Evolutionary conservation across 495 filamentous ascomycete genomes (phyloP).

Genomic region (Xylaria cubensis): DNA sequence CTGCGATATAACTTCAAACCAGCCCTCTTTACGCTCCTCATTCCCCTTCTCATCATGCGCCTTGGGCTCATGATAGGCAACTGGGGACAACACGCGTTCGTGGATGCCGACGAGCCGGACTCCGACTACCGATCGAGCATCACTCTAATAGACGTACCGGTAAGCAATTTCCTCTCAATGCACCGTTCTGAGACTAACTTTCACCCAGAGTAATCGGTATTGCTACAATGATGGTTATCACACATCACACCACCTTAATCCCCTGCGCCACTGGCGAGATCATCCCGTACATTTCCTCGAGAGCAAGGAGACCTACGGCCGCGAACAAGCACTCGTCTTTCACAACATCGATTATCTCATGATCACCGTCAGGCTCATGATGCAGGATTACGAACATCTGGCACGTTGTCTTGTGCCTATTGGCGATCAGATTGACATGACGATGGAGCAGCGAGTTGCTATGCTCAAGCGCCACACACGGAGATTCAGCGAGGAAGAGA

Average conservation of each 20-base stretch:
- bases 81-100: constrained; percentile 78
- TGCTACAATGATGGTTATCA: constrained; percentile 83
- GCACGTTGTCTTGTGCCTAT: constrained; percentile 72
- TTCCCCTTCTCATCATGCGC: constrained; percentile 66
- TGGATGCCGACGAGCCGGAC: constrained; percentile 70
- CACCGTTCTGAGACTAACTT: constrained; percentile 13
- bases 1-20: constrained; percentile 57
- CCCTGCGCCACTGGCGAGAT: constrained; percentile 75
- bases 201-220: constrained; percentile 67
- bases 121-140: constrained; percentile 76
- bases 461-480: constrained; percentile 69
- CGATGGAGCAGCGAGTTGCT: constrained; percentile 61
- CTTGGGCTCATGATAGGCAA: constrained; percentile 75
- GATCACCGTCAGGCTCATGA: constrained; percentile 66
- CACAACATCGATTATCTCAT: constrained; percentile 74
- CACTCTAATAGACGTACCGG: constrained; percentile 73
- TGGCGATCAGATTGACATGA: constrained; percentile 69
- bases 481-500: constrained; percentile 64
- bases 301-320: constrained; percentile 64
- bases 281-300: constrained; percentile 71
- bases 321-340: constrained; percentile 70
- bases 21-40: constrained; percentile 63
- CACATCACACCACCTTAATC: constrained; percentile 78
- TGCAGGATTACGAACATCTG: constrained; percentile 67
- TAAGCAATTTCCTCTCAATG: constrained; percentile 45